These are phyloP conservation scores for Crithidia sp. DNA, from an alignment of 208 protist species.

Conservation along the genomic window DNA sequence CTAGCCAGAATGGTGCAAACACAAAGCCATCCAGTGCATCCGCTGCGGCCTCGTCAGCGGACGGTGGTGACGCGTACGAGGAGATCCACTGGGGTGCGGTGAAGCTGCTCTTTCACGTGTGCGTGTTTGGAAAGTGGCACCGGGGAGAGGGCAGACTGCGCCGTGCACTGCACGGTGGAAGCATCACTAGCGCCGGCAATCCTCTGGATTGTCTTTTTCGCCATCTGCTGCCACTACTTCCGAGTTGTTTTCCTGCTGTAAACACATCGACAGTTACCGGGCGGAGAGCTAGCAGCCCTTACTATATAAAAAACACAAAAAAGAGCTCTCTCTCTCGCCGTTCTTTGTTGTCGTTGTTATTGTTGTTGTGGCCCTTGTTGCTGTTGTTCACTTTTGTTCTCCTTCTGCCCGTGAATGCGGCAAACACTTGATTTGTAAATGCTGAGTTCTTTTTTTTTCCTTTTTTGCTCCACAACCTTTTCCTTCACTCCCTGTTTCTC, in stretches of 20 bases:
- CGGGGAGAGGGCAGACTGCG: slow-evolving; percentile 38
- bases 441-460: slow-evolving; percentile 12
- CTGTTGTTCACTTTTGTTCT: slow-evolving; percentile 31
- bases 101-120: slow-evolving; percentile 98
- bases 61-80: slow-evolving; percentile 20
- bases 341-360: slow-evolving; percentile 8
- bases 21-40: neutral
- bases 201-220: slow-evolving; percentile 38
- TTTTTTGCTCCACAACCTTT: neutral
- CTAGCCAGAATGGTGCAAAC: neutral
- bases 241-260: slow-evolving; percentile 67
- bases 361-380: neutral
- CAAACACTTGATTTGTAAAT: slow-evolving; percentile 3
- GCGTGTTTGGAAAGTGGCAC: slow-evolving; percentile 89
- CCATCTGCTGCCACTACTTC: slow-evolving; percentile 94
- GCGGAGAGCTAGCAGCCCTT: too few relatives aligned
- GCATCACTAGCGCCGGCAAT: slow-evolving; percentile 42
- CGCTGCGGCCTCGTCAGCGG: neutral
- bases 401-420: neutral
- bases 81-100: slow-evolving; percentile 86
- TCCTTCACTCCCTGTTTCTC: neutral
- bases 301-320: too few relatives aligned
- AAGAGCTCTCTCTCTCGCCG: neutral
- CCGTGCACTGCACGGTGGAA: slow-evolving; percentile 57
- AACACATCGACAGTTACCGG: too few relatives aligned